Percentiles rank a stretch among this genome's conserved stretches.
phyloP scores from a whole-genome alignment of 805 yeast species.

The Brettanomyces custersianus region DNA sequence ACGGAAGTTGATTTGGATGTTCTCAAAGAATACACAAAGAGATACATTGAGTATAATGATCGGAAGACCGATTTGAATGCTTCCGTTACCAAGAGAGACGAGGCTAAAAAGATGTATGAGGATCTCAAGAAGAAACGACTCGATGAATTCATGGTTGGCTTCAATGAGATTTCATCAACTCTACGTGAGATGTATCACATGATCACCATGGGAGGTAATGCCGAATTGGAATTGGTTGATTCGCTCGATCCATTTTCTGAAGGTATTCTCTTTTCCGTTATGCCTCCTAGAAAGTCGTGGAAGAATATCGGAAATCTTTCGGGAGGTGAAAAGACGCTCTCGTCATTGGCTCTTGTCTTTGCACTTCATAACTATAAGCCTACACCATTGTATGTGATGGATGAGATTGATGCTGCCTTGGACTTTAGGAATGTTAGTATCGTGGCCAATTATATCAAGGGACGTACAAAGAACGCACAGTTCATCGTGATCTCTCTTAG shows the following conservation, averaged over 20 bases:
- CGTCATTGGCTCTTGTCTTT: slow-evolving; percentile 87
- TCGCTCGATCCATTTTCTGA: slow-evolving; percentile 96
- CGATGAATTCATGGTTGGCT: slow-evolving; percentile 91
- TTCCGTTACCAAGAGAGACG: slow-evolving; percentile 61
- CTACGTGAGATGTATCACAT: slow-evolving; percentile 95
- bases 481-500: slow-evolving; percentile 91
- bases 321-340: slow-evolving; percentile 96
- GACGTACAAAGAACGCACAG: slow-evolving; percentile 92
- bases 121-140: slow-evolving; percentile 63
- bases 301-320: slow-evolving; percentile 88
- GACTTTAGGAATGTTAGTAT: slow-evolving; percentile 96
- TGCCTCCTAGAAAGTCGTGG: slow-evolving; percentile 99
- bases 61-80: slow-evolving; percentile 60
- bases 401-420: slow-evolving; percentile 97
- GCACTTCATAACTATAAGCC: slow-evolving; percentile 92
- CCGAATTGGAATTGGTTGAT: slow-evolving; percentile 91
- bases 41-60: slow-evolving; percentile 53
- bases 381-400: slow-evolving; percentile 96
- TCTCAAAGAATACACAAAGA: slow-evolving; percentile 63
- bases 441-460: slow-evolving; percentile 94
- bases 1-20: slow-evolving; percentile 65
- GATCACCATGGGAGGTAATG: slow-evolving; percentile 99
- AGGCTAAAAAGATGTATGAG: slow-evolving; percentile 50
- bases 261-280: slow-evolving; percentile 91
- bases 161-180: slow-evolving; percentile 74